Base-by-base conservation (phyloP, 2,329 filamentous ascomycete species). In the Botrytis sinoallii region DNA sequence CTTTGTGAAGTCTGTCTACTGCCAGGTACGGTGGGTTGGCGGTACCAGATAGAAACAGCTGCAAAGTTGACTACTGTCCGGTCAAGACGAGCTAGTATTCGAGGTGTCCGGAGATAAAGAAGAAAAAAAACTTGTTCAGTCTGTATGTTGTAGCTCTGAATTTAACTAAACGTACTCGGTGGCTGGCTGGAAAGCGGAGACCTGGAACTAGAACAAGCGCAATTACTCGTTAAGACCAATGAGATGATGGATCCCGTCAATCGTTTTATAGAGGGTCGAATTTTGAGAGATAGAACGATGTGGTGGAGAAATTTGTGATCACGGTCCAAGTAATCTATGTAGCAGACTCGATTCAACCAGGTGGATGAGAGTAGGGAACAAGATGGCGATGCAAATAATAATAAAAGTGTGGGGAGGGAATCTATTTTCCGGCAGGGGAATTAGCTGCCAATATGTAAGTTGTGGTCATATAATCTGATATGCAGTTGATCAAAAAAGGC, bases 21-120 rank as follows among this genome's bases (percentile, higher is more conserved):
- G 76, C 65, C 76, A 77, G 77, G 76, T 76, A 78, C 74, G 61
- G 57, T 63, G 40, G 42, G 42, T 44, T 68, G 66, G 44, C 29
- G 40, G 44, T 71, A 29, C 48, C 35, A 68, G 35, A 68, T 29
- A 42, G 48, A 29, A 55, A 42, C 25, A 55, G 48, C 65, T 68
- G 48, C 65, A 40, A 10, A 57, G 66, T 42, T 42, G 48, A 57
- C 46, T 57, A 57, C 48, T 42, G 48, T 32, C 35, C 25, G 35
- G 48, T 12, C 42, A 42, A 68, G 9, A n/a, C n/a, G 18, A 68
- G 40, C 66, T 32, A 68, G 25, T 42, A 29, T 68, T 57, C 38
- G 66, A 42, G 40, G 29, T 55, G 25, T 63, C 63, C n/a, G n/a
- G 52, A 57, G 52, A 57, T 57, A 32, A 32, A 57, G 52, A 66